A percentile compares a stretch with the other conserved stretches of the same genome.
phyloP scores from a whole-genome alignment of 306 rosid species.

The Malus sylvestris region DNA sequence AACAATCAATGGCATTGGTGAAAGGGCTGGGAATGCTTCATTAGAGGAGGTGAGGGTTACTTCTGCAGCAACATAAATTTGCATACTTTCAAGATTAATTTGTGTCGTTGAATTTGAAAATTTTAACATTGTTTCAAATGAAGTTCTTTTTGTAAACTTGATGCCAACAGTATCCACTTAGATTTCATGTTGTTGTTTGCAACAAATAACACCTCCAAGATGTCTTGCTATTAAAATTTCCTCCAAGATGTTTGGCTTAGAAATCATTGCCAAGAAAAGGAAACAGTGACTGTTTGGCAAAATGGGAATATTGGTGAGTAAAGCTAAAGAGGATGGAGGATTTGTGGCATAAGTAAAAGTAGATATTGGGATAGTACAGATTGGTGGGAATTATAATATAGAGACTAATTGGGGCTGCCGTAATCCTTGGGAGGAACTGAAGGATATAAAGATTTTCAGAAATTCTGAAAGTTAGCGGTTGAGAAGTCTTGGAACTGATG shows the following conservation, averaged over 20 bases:
- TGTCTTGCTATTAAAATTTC: background rate
- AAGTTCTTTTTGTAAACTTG: background rate
- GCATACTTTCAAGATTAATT: background rate
- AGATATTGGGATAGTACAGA: background rate
- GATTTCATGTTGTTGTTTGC: background rate
- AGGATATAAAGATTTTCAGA: background rate
- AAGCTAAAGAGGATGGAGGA: background rate
- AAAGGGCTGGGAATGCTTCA: slow-evolving; percentile 99
- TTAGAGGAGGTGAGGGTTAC: slow-evolving; percentile 68
- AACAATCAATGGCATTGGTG: slow-evolving; percentile 96
- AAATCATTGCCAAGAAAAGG: background rate
- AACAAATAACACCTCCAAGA: background rate
- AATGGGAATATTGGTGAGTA: background rate
- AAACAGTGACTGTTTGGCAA: background rate
- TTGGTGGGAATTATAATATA: background rate
- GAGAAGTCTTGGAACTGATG: background rate
- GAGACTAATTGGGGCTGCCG: background rate
- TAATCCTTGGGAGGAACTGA: background rate
- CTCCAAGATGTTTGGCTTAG: background rate
- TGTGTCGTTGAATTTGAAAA: background rate
- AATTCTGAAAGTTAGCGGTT: background rate
- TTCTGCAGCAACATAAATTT: slow-evolving; percentile 1
- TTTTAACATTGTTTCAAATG: background rate
- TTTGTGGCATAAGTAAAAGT: background rate
- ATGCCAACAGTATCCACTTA: background rate